phyloP scores from a whole-genome alignment of 805 yeast species.

The Yamadazyma kitorensis region DNA sequence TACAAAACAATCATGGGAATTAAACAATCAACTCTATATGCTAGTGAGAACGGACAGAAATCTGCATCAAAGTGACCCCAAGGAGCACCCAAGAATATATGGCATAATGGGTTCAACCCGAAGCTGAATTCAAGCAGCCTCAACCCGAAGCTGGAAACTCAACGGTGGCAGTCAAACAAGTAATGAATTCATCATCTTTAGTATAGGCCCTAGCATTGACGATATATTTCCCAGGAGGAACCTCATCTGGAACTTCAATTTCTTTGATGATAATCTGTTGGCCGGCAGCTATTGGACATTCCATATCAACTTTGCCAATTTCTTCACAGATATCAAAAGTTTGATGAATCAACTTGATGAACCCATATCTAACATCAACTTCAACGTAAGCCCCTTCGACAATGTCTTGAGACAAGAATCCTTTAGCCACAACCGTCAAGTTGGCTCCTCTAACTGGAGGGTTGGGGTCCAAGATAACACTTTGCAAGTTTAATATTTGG shows the following conservation, averaged over 20 bases:
- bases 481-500: conserved; percentile 63
- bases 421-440: conserved; percentile 75
- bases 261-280: conserved; percentile 59
- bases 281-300: conserved; percentile 81
- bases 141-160: conserved; percentile 50
- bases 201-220: conserved; percentile 91
- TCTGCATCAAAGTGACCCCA: too few species aligned
- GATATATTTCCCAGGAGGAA: conserved; percentile 91
- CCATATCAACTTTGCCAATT: conserved; percentile 74
- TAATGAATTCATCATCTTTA: conserved; percentile 71
- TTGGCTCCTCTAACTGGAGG: conserved; percentile 89
- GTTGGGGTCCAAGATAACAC: conserved; percentile 68
- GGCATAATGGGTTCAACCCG: too few species aligned
- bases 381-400: conserved; percentile 92
- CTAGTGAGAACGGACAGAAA: too few species aligned
- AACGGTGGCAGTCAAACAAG: conserved; percentile 78
- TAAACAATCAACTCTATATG: too few species aligned
- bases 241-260: conserved; percentile 85
- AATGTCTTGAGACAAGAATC: conserved; percentile 52
- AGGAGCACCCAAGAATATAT: too few species aligned
- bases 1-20: too few species aligned
- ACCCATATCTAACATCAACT: conserved; percentile 89
- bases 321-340: conserved; percentile 93
- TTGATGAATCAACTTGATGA: conserved; percentile 80
- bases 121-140: not conserved